Evolutionary conservation across 495 filamentous ascomycete species (phyloP).

Genomic region (Annulohypoxylon stygium): DNA sequence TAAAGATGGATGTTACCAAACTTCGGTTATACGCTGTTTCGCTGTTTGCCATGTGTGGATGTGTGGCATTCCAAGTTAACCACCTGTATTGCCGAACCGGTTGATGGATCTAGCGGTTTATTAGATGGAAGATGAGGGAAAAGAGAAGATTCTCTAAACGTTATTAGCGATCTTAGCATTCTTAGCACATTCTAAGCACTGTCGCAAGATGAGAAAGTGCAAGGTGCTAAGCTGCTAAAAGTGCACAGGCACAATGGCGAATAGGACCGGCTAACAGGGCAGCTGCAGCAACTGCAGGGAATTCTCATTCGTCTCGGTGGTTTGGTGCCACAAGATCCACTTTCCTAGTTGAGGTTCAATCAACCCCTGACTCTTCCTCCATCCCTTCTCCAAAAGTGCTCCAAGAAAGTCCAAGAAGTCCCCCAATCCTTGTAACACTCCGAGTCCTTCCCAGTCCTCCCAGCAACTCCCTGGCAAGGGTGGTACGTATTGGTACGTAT

Average conservation of each 20-base stretch:
- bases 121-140: slow-evolving; percentile 36
- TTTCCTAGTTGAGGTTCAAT: slow-evolving; percentile 39
- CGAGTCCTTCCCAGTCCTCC: too few relatives aligned
- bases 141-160: slow-evolving; percentile 11
- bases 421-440: slow-evolving; percentile 27
- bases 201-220: background rate
- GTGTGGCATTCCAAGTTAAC: background rate
- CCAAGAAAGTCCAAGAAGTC: background rate
- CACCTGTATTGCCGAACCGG: slow-evolving; percentile 27
- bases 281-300: too few relatives aligned
- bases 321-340: slow-evolving; percentile 45
- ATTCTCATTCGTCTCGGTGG: slow-evolving; percentile 43
- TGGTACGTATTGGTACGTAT: slow-evolving; percentile 17
- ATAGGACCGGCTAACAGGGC: slow-evolving; percentile 11
- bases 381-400: slow-evolving; percentile 13
- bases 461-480: slow-evolving; percentile 17
- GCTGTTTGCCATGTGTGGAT: too few relatives aligned
- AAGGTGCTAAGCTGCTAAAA: background rate
- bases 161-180: too few relatives aligned
- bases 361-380: slow-evolving; percentile 40
- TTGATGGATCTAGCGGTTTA: slow-evolving; percentile 15
- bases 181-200: background rate
- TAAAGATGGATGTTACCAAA: slow-evolving; percentile 26
- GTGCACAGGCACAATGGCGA: slow-evolving; percentile 5
- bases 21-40: slow-evolving; percentile 9